Evolutionary conservation across 306 rosid genomes (phyloP), one percentile per base, ranked within the genome.

Genomic region (Echinosophora koreensis): DNA sequence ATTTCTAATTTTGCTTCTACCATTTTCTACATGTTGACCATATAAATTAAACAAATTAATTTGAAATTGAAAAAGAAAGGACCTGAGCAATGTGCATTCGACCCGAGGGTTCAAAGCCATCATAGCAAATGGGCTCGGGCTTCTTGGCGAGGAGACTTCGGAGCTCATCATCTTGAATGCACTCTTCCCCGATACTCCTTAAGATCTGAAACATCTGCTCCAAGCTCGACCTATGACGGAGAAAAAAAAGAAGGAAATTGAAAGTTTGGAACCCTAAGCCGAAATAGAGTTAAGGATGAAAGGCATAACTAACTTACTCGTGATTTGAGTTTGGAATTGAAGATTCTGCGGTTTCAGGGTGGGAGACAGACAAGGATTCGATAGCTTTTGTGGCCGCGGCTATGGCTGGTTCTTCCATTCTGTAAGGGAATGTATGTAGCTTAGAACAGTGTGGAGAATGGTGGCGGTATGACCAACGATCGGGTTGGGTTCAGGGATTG

Each of bases 61-160:
- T 30, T 46, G 4, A 5, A 17, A 17, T 0, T 17, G 2, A 0
- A 5, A 28, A 10, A 30, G 8, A 52, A 27, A 10, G 4, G 61
- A 91, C 98, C 96, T 94, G 98, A 73, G 98, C 97, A 62, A 94
- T 92, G 82, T 94, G 98, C 98, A 94, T 94, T 67, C 97, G 81
- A 2, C 98, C 97, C 8, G 97, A 92, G 37, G 98, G 97, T 66
- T 94, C 97, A 11, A 94, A 94, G 2, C 98, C 97, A 13, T 94
- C 98, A 22, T 94, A 94, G 83, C 97, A 92, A 54, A 92, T 41
- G 0, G 96, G 96, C 30, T 87, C 91, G 5, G 96, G 87, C 69
- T 94, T 94, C 8, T 92, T 84, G 1, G 79, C 79, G 30, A 94
- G 88, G 39, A 94, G 77, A 51, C 89, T 89, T 7, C 80, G 84